phyloP scores from a whole-genome alignment of 192 early-diverging fungal species.

The Coemansia sp. region DNA sequence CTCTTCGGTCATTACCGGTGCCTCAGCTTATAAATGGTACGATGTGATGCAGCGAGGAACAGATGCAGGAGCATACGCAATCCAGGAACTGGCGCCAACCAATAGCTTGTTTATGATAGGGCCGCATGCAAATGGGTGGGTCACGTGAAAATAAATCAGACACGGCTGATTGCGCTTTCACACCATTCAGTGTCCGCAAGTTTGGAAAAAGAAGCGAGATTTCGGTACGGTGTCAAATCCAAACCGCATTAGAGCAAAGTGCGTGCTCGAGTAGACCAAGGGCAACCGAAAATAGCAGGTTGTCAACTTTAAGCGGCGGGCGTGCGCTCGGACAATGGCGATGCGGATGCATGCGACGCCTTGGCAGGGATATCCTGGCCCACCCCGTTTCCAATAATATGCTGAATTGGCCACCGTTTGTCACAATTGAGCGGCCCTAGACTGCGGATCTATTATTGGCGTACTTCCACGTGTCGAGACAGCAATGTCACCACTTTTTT shows the following conservation, averaged over 20 bases:
- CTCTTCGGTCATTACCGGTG: slow-evolving; percentile 7
- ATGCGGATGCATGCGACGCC: not conserved
- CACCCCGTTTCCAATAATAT: no score
- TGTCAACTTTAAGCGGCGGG: no score
- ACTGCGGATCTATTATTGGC: not conserved
- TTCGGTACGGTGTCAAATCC: no score
- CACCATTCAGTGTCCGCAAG: not conserved
- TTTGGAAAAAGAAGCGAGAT: no score
- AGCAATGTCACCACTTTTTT: not conserved
- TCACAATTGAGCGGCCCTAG: not conserved
- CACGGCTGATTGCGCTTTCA: not conserved
- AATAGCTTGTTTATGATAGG: not conserved
- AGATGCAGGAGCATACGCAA: no score
- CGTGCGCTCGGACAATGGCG: not conserved
- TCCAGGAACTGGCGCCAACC: not conserved
- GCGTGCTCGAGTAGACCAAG: no score
- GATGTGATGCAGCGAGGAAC: no score
- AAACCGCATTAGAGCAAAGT: no score
- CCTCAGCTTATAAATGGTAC: no score
- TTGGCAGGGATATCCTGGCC: not conserved
- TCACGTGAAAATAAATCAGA: not conserved
- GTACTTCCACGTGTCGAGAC: not conserved
- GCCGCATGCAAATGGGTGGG: not conserved
- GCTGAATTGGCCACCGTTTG: no score
- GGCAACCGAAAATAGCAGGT: not conserved